Conservation (phyloP, 495 filamentous ascomycete species). For the Cairneyella variabilis region DNA sequence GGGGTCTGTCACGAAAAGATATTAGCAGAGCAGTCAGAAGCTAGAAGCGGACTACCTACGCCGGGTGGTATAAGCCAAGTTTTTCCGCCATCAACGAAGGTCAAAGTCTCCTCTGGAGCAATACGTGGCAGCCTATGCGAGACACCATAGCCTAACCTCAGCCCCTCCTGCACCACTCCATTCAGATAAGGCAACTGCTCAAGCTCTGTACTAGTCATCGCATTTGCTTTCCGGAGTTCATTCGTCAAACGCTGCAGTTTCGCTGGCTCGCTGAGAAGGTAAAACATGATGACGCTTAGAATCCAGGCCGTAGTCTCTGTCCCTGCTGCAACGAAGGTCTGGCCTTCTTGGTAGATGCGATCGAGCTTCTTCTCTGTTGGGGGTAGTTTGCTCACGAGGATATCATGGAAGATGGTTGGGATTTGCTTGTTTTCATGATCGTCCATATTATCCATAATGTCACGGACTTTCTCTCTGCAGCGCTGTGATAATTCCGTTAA, state of each 20-base stretch:
- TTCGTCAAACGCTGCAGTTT: conserved; percentile 26
- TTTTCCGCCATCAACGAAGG: background rate
- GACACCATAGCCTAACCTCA: conserved; percentile 39
- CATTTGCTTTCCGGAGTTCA: conserved; percentile 21
- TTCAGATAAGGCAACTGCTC: conserved; percentile 43
- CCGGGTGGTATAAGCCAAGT: conserved; percentile 1
- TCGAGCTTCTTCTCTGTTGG: conserved; percentile 26
- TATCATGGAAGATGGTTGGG: background rate
- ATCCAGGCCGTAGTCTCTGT: conserved; percentile 17
- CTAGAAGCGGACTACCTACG: conserved; percentile 29
- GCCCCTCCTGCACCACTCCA: too few species aligned
- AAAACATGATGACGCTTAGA: conserved; percentile 28
- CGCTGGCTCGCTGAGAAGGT: conserved; percentile 25
- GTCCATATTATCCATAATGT: conserved; percentile 3
- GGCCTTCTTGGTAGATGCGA: conserved; percentile 28
- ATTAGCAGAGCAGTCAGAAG: too few species aligned
- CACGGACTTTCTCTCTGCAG: background rate
- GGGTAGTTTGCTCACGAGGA: conserved; percentile 14
- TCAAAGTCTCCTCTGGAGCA: conserved; percentile 23
- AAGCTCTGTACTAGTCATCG: conserved; percentile 21
- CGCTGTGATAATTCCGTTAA: background rate
- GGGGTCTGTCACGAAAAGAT: too few species aligned
- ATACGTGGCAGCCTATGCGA: conserved; percentile 31
- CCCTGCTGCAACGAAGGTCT: conserved; percentile 21
- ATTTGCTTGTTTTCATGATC: too few species aligned